phyloP scores from a whole-genome alignment of 2,329 filamentous ascomycete genomes.

The Colletotrichum ledebouriae region DNA sequence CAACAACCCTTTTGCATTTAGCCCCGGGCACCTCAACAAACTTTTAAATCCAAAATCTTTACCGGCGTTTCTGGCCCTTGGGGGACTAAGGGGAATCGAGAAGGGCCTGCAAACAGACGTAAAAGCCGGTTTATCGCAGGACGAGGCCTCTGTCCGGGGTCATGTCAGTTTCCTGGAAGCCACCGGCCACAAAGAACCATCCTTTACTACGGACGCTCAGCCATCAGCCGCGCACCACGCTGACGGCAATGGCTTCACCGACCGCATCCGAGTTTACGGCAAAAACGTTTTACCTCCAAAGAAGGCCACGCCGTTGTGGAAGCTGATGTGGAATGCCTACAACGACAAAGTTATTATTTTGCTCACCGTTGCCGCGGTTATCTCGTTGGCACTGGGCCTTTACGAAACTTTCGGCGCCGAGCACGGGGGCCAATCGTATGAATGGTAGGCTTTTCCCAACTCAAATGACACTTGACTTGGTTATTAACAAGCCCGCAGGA shows the following conservation, averaged over 20 bases:
- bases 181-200: constrained; percentile 51
- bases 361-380: constrained; percentile 73
- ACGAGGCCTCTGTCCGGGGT: constrained; percentile 75
- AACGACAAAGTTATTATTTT: constrained; percentile 78
- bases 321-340: constrained; percentile 75
- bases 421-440: constrained; percentile 61
- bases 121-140: constrained; percentile 74
- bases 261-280: constrained; percentile 70
- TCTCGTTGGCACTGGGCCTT: constrained; percentile 75
- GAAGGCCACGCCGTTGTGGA: constrained; percentile 71
- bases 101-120: constrained; percentile 76
- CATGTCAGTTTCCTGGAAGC: constrained; percentile 77
- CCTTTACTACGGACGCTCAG: constrained; percentile 14
- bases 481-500: too few species aligned
- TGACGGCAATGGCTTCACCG: constrained; percentile 50
- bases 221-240: constrained; percentile 27
- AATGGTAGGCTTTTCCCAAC: constrained; percentile 65
- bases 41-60: constrained; percentile 82
- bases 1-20: constrained; percentile 82
- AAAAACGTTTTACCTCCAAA: constrained; percentile 74
- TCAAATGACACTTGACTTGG: too few species aligned
- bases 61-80: constrained; percentile 77
- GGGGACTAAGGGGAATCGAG: constrained; percentile 77
- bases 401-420: constrained; percentile 73
- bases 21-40: constrained; percentile 80